These are phyloP conservation scores for Rosa lucieae DNA, from an alignment of 306 rosid species.

Conservation along the genomic window DNA sequence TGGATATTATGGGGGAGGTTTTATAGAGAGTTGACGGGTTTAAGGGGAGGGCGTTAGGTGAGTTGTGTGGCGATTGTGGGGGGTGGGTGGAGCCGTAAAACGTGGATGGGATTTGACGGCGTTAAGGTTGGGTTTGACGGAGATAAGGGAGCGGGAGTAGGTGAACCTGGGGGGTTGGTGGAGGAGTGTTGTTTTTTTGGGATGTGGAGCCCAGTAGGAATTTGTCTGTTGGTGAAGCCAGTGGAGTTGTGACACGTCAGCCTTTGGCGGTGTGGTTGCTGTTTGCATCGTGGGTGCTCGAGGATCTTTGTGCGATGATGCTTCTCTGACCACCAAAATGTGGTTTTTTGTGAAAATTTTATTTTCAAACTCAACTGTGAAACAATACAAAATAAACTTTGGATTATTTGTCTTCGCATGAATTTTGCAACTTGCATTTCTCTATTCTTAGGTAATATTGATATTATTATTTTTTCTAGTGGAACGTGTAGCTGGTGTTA, in stretches of 20 bases:
- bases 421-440: too few relatives aligned
- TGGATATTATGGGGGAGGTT: not conserved
- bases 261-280: not conserved
- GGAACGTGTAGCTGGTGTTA: too few relatives aligned
- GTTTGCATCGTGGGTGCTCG: not conserved
- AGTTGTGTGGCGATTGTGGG: not conserved
- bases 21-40: conserved; percentile 2
- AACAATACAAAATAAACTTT: too few relatives aligned
- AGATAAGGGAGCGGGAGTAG: conserved; percentile 5
- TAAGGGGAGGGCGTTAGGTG: conserved; percentile 5
- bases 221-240: not conserved
- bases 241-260: not conserved
- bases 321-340: not conserved
- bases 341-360: too few relatives aligned
- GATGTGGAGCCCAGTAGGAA: not conserved
- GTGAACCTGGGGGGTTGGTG: conserved; percentile 5
- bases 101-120: conserved; percentile 5
- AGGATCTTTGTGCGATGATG: not conserved
- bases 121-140: not conserved
- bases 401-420: too few relatives aligned
- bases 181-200: not conserved
- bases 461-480: too few relatives aligned
- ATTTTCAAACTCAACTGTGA: too few relatives aligned
- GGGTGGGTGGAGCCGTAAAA: conserved; percentile 7
- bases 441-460: too few relatives aligned